Evolutionary conservation across 2,329 filamentous ascomycete genomes (phyloP).

Genomic region (Botrytis sinoallii): DNA sequence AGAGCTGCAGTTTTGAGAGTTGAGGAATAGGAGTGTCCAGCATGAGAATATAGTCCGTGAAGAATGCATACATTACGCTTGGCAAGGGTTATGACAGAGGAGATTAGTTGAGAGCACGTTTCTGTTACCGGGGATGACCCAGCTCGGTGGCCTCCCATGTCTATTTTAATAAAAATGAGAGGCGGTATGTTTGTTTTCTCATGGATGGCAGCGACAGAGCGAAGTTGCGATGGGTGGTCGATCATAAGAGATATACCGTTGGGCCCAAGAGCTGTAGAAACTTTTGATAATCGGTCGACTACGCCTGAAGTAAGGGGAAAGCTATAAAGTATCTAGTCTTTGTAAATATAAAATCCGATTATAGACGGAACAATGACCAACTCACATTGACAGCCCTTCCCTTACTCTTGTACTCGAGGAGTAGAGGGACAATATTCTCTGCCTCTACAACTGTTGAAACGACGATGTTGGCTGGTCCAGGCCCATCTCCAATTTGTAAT

Average conservation of each 20-base stretch:
- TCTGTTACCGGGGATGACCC: slow-evolving; percentile 57
- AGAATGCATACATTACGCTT: slow-evolving; percentile 43
- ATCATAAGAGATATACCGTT: slow-evolving; percentile 62
- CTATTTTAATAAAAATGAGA: slow-evolving; percentile 68
- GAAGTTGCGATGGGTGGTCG: slow-evolving; percentile 63
- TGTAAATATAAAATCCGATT: slow-evolving; percentile 12
- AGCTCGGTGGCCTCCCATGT: slow-evolving; percentile 69
- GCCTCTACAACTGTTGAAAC: slow-evolving; percentile 74
- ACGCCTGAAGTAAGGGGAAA: slow-evolving; percentile 64
- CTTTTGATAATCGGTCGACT: slow-evolving; percentile 54
- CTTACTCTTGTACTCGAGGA: slow-evolving; percentile 54
- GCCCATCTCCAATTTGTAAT: slow-evolving; percentile 62
- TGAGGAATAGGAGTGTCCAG: slow-evolving; percentile 65
- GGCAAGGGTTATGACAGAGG: slow-evolving; percentile 45
- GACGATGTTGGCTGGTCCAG: slow-evolving; percentile 54
- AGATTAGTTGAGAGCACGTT: slow-evolving; percentile 47
- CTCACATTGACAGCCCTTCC: slow-evolving; percentile 59
- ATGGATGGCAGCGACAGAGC: slow-evolving; percentile 45
- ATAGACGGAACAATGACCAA: slow-evolving; percentile 15
- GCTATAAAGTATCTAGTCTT: slow-evolving; percentile 50
- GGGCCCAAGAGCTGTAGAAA: slow-evolving; percentile 56
- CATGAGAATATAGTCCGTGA: slow-evolving; percentile 69
- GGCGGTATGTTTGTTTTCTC: slow-evolving; percentile 47
- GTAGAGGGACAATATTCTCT: slow-evolving; percentile 60
- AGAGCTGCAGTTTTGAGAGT: slow-evolving; percentile 56